Evolutionary conservation across 2,329 filamentous ascomycete species (phyloP).

Genomic region (Neopestalotiopsis clavispora): DNA sequence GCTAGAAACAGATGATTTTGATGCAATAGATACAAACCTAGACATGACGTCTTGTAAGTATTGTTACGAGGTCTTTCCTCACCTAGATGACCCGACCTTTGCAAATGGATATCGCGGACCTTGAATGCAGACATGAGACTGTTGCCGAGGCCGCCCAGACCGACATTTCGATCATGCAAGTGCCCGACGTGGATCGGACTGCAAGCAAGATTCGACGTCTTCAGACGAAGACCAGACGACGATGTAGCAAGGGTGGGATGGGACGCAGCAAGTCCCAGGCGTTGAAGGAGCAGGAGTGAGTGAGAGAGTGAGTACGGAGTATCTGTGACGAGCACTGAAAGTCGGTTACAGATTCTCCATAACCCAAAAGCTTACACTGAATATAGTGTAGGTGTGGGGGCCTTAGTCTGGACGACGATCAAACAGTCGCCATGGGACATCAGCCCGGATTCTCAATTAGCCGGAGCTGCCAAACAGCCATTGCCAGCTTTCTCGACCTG

Average conservation of each 20-base stretch:
- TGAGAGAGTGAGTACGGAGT: too few species aligned
- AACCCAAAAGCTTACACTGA: background rate
- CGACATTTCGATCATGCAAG: constrained; percentile 4
- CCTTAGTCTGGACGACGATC: background rate
- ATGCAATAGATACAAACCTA: background rate
- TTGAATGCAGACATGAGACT: background rate
- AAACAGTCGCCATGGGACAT: background rate
- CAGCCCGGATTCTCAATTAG: background rate
- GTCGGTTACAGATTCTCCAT: background rate
- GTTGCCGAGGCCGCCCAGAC: constrained; percentile 5
- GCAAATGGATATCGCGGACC: background rate
- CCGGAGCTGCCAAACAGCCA: background rate
- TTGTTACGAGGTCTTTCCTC: background rate
- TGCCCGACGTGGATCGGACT: background rate
- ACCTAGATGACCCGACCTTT: background rate
- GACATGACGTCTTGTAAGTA: background rate
- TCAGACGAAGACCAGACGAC: constrained; percentile 15
- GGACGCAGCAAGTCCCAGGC: background rate
- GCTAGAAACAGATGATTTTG: background rate
- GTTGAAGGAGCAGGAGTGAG: background rate
- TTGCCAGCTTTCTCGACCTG: background rate
- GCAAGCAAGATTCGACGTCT: constrained; percentile 12
- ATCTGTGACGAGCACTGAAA: background rate
- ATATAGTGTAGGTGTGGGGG: background rate
- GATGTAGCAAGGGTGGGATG: background rate